Evolutionary conservation across 345 rosid genomes (phyloP), one percentile per base, ranked within the genome.

Genomic region (Noccaea bulbosa): DNA sequence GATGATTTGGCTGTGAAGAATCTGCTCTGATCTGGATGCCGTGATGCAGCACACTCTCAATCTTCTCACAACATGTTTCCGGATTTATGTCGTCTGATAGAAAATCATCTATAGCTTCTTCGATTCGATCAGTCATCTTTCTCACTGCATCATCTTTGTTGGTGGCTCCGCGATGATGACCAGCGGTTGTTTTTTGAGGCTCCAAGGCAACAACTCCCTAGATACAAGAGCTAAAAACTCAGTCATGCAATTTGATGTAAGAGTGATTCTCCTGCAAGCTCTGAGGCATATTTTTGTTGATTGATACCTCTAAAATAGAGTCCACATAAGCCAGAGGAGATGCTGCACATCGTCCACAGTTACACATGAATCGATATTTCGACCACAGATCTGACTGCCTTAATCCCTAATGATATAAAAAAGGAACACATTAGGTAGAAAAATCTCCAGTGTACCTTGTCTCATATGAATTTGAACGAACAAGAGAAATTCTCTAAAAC

Each of bases 301-400:
- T 15, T 0, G 40, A 67, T 76, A 88, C 95, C 87, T 92, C 83
- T 78, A 93, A 76, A 49, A 69, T 39, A 45, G 34, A 79, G 82
- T 93, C 95, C 33, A 87, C 88, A 58, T 88, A 83, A 53, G 82
- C 65, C 6, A 75, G 71, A 32, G 89, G 85, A 8, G 81, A 85
- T 22, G 75, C 81, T 6, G 41, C 45, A 65, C 97, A 92, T 52
- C 97, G 81, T 27, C 34, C 43, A 78, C 98, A 92, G 77, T 66
- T 54, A 75, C 98, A 92, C 3, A 62, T 16, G 79, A 92, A 92
- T 43, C 80, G 80, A 80, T 90, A 87, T 67, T 88, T 90, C 2
- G 81, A 71, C 87, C 82, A 86, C 75, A 90, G 62, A 67, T 88
- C 95, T 10, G 84, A 77, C 62, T 78, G 85, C 77, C 95, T 87